phyloP scores from a whole-genome alignment of 2,329 filamentous ascomycete species.

The Fusarium armeniacum region DNA sequence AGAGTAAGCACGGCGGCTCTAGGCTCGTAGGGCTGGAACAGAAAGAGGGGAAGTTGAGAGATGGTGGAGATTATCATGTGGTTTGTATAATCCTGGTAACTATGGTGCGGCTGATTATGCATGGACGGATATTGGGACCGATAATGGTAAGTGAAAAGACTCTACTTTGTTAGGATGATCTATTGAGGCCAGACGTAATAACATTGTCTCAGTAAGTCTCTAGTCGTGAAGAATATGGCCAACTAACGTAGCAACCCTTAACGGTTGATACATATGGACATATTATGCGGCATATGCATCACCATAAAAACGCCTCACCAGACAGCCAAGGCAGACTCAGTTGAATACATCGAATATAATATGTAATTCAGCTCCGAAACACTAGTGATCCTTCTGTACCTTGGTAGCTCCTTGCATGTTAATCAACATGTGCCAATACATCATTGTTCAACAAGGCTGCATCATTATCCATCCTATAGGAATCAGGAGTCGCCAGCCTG shows the following conservation, averaged over 20 bases:
- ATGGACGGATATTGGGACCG: conserved; percentile 7
- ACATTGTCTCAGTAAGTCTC: background rate
- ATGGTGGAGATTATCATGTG: conserved; percentile 6
- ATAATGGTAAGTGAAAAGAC: conserved; percentile 12
- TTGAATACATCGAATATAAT: background rate
- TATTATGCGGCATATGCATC: background rate
- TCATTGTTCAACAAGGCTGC: conserved; percentile 23
- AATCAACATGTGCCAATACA: conserved; percentile 8
- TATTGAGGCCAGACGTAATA: background rate
- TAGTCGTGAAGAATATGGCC: background rate
- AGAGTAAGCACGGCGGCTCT: conserved; percentile 12
- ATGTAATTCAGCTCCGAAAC: background rate
- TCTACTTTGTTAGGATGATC: background rate
- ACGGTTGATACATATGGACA: background rate
- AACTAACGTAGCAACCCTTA: background rate
- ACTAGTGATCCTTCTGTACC: background rate
- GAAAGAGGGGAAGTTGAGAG: background rate
- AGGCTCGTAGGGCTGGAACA: conserved; percentile 36
- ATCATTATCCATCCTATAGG: background rate
- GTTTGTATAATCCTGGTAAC: conserved; percentile 11
- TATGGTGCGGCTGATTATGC: conserved; percentile 32
- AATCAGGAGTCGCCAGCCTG: conserved; percentile 14
- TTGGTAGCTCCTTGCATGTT: background rate
- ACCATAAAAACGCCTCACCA: conserved; percentile 1
- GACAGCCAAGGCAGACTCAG: background rate